Percentiles rank a stretch among this genome's conserved stretches.
These are phyloP conservation scores for Leptographium wingfieldii DNA, from an alignment of 2,329 filamentous ascomycete genomes.

Conservation along the genomic window DNA sequence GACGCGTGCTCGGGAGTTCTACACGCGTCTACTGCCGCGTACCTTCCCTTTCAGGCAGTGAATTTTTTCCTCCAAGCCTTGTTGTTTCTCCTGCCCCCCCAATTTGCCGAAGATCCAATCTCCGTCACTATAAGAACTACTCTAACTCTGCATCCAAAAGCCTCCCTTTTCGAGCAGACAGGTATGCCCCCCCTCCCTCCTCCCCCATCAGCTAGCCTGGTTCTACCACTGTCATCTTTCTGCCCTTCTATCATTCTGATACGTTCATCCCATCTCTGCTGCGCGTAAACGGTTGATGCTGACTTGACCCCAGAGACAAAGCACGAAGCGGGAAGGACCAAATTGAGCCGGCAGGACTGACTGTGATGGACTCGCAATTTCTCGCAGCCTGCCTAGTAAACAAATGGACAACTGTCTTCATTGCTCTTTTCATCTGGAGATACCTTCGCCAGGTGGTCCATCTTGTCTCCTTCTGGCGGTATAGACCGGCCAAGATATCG, in stretches of 20 bases:
- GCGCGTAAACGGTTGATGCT: too few relatives aligned
- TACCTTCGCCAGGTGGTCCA: constrained; percentile 34
- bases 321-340: not conserved
- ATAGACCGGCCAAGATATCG: constrained; percentile 20
- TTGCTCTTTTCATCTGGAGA: constrained; percentile 27
- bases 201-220: not conserved
- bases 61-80: too few relatives aligned
- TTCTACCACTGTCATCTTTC: not conserved
- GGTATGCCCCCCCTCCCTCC: not conserved
- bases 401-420: constrained; percentile 15
- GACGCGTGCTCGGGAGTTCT: too few relatives aligned
- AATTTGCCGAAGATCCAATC: too few relatives aligned
- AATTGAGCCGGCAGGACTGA: not conserved
- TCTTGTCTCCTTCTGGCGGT: constrained; percentile 26
- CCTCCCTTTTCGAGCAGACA: not conserved
- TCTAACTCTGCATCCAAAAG: not conserved
- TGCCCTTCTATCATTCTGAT: not conserved
- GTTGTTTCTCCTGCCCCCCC: too few relatives aligned
- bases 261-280: not conserved
- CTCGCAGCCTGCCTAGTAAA: not conserved
- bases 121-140: too few relatives aligned
- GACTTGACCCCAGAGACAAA: not conserved
- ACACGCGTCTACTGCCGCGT: too few relatives aligned
- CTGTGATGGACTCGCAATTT: not conserved
- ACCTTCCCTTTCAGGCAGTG: too few relatives aligned